Percentiles rank a stretch among this genome's conserved stretches.
Evolutionary conservation across 768 basidiomycete species (phyloP).

Genomic region (Termitomyces sp.): DNA sequence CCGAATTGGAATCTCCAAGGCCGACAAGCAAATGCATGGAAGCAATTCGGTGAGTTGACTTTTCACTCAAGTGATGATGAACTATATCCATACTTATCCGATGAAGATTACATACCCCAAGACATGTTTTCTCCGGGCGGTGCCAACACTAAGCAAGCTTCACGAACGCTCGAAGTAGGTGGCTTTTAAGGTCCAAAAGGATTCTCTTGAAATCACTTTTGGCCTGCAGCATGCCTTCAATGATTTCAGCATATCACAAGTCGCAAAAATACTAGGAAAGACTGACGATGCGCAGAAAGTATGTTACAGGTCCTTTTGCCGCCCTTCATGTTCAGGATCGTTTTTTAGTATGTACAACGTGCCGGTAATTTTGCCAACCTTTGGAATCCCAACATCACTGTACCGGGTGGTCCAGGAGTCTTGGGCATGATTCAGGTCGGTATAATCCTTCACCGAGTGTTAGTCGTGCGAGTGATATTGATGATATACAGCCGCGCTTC

Average conservation of each 20-base stretch:
- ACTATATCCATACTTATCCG: neutral
- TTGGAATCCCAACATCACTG: conserved; percentile 52
- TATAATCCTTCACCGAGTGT: neutral
- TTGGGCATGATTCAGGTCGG: conserved; percentile 58
- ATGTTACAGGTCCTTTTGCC: neutral
- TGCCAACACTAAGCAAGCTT: conserved; percentile 57
- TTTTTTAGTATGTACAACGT: conserved; percentile 43
- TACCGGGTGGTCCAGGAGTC: conserved; percentile 41
- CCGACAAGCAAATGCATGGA: conserved; percentile 53
- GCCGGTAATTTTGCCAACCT: conserved; percentile 53
- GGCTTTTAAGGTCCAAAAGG: neutral
- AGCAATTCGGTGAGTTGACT: conserved; percentile 33
- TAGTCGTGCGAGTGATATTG: neutral
- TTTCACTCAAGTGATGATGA: neutral
- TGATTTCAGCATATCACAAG: conserved; percentile 62
- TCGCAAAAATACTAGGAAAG: conserved; percentile 48
- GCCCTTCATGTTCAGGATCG: neutral
- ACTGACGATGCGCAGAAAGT: conserved; percentile 47
- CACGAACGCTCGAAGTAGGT: conserved; percentile 51
- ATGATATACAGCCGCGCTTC: conserved; percentile 38
- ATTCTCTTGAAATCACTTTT: neutral
- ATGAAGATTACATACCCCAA: conserved; percentile 33
- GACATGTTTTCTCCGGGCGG: conserved; percentile 41
- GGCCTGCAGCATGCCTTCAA: conserved; percentile 54
- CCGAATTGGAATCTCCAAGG: conserved; percentile 62